Percentiles rank a stretch among this genome's conserved stretches.
phyloP scores from a whole-genome alignment of 2,329 filamentous ascomycete species.

The Ceratocystis ficicola region DNA sequence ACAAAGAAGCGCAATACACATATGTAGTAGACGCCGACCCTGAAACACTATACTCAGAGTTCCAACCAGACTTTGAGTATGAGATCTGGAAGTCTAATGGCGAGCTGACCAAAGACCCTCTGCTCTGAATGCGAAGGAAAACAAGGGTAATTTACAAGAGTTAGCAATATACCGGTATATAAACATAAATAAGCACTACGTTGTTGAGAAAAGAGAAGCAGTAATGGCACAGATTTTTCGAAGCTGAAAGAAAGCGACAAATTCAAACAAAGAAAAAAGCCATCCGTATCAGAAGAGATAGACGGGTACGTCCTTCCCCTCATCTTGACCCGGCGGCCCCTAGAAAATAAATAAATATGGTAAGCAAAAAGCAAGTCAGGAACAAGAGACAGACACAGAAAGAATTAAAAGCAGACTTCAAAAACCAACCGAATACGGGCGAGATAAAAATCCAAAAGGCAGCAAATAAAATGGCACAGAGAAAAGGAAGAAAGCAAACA shows the following conservation, averaged over 20 bases:
- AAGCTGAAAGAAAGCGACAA: neutral
- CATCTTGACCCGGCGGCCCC: neutral
- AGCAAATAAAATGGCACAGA: neutral
- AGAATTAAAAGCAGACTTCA: neutral
- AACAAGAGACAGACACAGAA: neutral
- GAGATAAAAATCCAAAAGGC: no score
- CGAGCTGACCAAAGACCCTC: constrained; percentile 21
- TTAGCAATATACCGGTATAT: neutral
- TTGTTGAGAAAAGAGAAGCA: neutral
- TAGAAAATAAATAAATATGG: neutral
- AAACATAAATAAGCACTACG: neutral
- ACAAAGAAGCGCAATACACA: constrained; percentile 34
- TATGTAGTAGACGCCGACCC: constrained; percentile 28
- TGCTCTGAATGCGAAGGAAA: neutral
- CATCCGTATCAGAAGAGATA: neutral
- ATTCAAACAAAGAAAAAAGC: neutral
- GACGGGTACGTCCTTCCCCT: neutral
- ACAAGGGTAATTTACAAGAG: neutral
- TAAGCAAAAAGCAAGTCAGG: neutral
- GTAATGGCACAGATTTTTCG: neutral
- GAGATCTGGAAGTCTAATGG: constrained; percentile 29
- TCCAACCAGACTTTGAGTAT: constrained; percentile 30
- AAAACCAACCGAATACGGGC: neutral
- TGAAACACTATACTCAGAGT: constrained; percentile 29
- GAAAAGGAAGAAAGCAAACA: neutral